Evolutionary conservation across 2,329 filamentous ascomycete genomes (phyloP), one percentile per base, ranked within the genome.

Genomic region (Alternaria triticimaculans): DNA sequence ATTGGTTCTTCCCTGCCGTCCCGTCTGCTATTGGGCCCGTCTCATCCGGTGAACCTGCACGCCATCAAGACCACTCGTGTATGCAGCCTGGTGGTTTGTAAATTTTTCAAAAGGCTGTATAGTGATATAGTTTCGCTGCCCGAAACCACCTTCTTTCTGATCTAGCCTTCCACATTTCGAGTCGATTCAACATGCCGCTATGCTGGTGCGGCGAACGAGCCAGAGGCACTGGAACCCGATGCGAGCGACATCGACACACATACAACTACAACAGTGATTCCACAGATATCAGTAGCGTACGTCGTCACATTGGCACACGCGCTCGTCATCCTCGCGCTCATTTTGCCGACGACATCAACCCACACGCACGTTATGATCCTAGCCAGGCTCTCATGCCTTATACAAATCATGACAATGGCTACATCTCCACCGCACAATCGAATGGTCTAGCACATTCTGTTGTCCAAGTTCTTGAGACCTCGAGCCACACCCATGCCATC

Each of bases 21-120:
- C 14, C 18, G 9, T 21, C 30, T 55, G 55, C 37, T 2, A 62
- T 62, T 65, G 63, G 59, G 18, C 21, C 15, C 18, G 14, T 28
- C 20, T 18, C 18, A 54, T 67, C 65, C 67, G 65, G 67, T 69
- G 67, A 69, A 67, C 30, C 33, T 30, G 44, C 59, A 69, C 62
- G 63, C 58, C 58, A 59, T 48, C 53, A 63, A 60, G 55, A 51
- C 23, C 20, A 30, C 48, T 21, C 55, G 50, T 60, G 63, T 65
- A 62, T 65, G 65, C 67, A 68, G 62, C 63, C 58, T 57, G 46
- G 30, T 33, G 30, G 14, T 33, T 30, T 15, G 6, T 8, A 15
- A 15, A 15, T 2, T 15, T 15, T 8, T 14, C 12, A 14, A 8
- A 33, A 33, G 30, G 30, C 30, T 33, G 14, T 33, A 8, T 15